phyloP scores from a whole-genome alignment of 352 stramenopile species.

The Phytophthora tentaculata region DNA sequence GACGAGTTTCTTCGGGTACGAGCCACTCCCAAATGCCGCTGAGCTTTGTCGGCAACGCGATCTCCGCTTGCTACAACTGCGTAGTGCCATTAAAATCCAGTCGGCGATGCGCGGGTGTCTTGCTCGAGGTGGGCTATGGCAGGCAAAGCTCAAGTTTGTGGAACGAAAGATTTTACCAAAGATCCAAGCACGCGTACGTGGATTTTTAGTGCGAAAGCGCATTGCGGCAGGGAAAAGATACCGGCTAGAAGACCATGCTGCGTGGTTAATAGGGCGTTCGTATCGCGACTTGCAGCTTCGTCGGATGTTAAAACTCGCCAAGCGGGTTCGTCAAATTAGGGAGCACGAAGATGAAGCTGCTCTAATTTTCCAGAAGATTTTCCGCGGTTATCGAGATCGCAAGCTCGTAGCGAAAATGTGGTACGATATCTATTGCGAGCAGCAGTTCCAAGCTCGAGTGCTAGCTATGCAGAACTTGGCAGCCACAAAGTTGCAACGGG shows the following conservation, averaged over 20 bases:
- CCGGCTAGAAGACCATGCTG: constrained; percentile 39
- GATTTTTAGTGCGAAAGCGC: constrained; percentile 70
- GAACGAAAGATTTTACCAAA: constrained; percentile 68
- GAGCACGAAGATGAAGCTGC: constrained; percentile 64
- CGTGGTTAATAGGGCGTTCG: constrained; percentile 46
- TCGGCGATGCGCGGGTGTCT: constrained; percentile 83
- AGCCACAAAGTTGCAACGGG: constrained; percentile 74
- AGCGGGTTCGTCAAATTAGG: constrained; percentile 60
- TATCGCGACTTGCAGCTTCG: constrained; percentile 67
- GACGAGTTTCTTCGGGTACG: constrained; percentile 84
- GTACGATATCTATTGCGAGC: constrained; percentile 49
- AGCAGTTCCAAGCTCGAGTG: constrained; percentile 59
- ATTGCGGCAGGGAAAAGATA: constrained; percentile 41
- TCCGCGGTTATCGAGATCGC: constrained; percentile 67
- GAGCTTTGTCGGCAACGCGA: constrained; percentile 77
- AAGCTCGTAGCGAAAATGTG: constrained; percentile 47
- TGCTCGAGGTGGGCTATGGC: constrained; percentile 70
- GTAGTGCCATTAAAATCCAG: constrained; percentile 78
- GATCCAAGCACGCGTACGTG: constrained; percentile 82
- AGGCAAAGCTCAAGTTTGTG: constrained; percentile 74
- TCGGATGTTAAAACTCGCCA: constrained; percentile 52
- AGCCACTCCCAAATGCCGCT: constrained; percentile 81
- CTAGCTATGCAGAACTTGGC: constrained; percentile 64
- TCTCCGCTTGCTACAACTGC: constrained; percentile 43
- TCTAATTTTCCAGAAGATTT: constrained; percentile 79